Base-by-base conservation (phyloP, 768 basidiomycete genomes). In the Cystobasidium tubakii region DNA sequence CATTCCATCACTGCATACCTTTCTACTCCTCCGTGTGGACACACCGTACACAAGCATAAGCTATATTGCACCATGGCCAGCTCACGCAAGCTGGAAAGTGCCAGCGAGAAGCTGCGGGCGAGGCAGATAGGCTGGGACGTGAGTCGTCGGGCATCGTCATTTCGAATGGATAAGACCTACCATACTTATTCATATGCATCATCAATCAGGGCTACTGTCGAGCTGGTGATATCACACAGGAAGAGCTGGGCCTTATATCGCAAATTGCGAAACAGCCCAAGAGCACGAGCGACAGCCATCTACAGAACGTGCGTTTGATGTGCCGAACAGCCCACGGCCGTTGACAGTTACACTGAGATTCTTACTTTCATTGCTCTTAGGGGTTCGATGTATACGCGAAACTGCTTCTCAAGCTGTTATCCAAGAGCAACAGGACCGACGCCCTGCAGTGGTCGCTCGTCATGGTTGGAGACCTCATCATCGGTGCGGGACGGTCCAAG, bases 381-480 rank as follows among this genome's bases (percentile, higher is more conserved):
- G 36, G 60, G n/a, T 36, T 60, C 19, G 69, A 55, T 31, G 25
- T 29, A 39, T 71, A 71, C 39, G 25, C 44, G n/a, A n/a, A 34
- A 17, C 53, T 71, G 15, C 31, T 71, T 7, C 23, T 71, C 53
- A 71, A 71, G 54, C 33, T 71, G 9, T 44, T 71, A 21, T 12
- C 69, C 23, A 71, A 36, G 53, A 71, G 33, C 54, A 71, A 71
- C 39, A 23, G 69, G 29, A 60, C 43, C 1, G 69, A 71, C 54
- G 69, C 69, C 7, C 33, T 71, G 21, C 69, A 71, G 39, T 71
- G 69, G 69, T 55, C 69, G 19, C 69, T 71, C 21, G 69, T 71
- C 69, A 71, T 71, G 69, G 54, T 71, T 6, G 69, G 69, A 34
- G 69, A 71, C 43, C 53, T 71, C 31, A 60, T 71, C 69, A 71